These are phyloP conservation scores for Pachysandra terminalis DNA, from an alignment of 164 flowering plant genomes.

Conservation along the genomic window DNA sequence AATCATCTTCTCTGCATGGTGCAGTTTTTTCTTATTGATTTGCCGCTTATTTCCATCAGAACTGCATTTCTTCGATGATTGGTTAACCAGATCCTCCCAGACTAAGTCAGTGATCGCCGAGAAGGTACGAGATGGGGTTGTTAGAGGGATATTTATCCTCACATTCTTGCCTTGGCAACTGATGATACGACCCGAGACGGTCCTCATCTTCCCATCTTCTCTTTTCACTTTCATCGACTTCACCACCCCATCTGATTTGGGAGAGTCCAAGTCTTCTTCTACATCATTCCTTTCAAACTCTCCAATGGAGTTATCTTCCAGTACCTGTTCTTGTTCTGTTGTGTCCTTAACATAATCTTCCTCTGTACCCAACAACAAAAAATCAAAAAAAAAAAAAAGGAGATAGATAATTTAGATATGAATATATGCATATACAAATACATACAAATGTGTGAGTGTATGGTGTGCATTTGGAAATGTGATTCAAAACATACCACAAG, in stretches of 20 bases:
- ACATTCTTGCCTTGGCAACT: conserved; percentile 75
- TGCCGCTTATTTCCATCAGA: conserved; percentile 53
- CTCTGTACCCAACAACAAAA: conserved; percentile 32
- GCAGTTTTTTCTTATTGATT: conserved; percentile 72
- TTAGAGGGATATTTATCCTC: conserved; percentile 72
- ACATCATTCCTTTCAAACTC: conserved; percentile 42
- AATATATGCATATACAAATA: background rate
- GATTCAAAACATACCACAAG: conserved; percentile 27
- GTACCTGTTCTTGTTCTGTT: conserved; percentile 49
- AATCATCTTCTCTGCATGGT: conserved; percentile 95
- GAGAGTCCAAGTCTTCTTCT: conserved; percentile 33
- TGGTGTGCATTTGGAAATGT: no score
- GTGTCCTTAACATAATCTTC: conserved; percentile 50
- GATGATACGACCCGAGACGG: conserved; percentile 43
- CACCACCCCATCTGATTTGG: conserved; percentile 42
- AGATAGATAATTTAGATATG: background rate
- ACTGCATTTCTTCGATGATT: conserved; percentile 60
- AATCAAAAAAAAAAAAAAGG: background rate
- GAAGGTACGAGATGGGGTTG: conserved; percentile 75
- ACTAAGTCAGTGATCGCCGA: conserved; percentile 72
- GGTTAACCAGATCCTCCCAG: conserved; percentile 71
- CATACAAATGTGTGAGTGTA: no score
- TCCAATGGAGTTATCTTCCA: conserved; percentile 30
- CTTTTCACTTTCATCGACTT: conserved; percentile 39
- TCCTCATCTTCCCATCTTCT: conserved; percentile 47